phyloP scores from a whole-genome alignment of 768 basidiomycete species.

The Podaxis sp. region DNA sequence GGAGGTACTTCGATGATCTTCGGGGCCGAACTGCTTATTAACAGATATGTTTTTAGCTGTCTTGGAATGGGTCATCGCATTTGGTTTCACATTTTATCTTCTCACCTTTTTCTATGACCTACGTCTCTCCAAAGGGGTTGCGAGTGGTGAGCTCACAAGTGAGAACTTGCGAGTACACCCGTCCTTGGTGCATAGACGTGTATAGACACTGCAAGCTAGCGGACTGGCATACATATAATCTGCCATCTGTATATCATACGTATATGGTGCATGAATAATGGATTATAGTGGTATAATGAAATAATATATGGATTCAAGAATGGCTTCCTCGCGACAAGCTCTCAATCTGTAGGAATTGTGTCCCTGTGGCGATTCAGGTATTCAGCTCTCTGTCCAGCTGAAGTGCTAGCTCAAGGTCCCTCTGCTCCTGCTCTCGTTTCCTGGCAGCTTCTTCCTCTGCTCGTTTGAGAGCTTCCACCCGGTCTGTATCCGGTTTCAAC shows the following conservation, averaged over 20 bases:
- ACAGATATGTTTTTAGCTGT: conserved; percentile 37
- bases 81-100: conserved; percentile 72
- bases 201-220: not conserved
- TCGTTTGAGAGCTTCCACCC: conserved; percentile 30
- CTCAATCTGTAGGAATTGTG: not conserved
- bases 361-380: conserved; percentile 16
- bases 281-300: not conserved
- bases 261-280: not conserved
- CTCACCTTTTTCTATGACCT: conserved; percentile 74
- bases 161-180: conserved; percentile 23
- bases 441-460: conserved; percentile 38
- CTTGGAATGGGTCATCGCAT: conserved; percentile 72
- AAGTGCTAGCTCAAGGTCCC: conserved; percentile 48
- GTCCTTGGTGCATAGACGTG: conserved; percentile 10
- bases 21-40: not conserved
- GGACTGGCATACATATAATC: not conserved
- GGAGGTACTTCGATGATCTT: conserved; percentile 38
- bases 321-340: not conserved
- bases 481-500: conserved; percentile 28
- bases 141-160: conserved; percentile 42
- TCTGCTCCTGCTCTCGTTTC: conserved; percentile 38
- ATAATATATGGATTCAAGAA: not conserved
- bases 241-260: not conserved
- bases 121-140: conserved; percentile 53
- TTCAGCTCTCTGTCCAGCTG: conserved; percentile 57